Conservation (phyloP, 306 rosid species). For the Oemleria cerasiformis region DNA sequence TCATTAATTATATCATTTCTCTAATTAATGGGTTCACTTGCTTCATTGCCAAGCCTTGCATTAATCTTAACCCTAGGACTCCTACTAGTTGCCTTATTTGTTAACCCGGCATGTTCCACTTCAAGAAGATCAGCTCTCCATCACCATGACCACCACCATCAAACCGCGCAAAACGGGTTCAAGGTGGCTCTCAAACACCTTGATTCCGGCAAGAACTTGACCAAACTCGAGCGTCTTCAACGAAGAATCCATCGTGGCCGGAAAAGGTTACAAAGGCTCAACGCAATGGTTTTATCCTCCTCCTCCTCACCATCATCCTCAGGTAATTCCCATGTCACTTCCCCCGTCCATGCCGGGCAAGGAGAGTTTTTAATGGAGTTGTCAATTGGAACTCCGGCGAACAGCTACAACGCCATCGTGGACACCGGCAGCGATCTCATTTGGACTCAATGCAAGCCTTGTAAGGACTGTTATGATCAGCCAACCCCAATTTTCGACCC, state of each 20-base stretch:
- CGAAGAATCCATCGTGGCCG: conserved; percentile 53
- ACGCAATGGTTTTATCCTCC: conserved; percentile 42
- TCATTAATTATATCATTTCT: not conserved
- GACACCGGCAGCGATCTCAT: conserved; percentile 92
- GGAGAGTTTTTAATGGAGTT: conserved; percentile 75
- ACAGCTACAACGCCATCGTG: conserved; percentile 55
- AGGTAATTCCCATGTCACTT: conserved; percentile 21
- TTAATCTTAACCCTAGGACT: conserved; percentile 5
- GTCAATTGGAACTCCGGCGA: conserved; percentile 69
- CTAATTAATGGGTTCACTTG: not conserved
- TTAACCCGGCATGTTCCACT: conserved; percentile 42
- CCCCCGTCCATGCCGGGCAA: conserved; percentile 53
- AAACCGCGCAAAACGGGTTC: conserved; percentile 30
- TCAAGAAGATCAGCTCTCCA: conserved; percentile 31
- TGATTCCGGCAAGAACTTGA: conserved; percentile 60
- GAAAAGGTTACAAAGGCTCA: conserved; percentile 50
- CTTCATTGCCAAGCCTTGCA: not conserved
- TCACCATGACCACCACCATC: not conserved
- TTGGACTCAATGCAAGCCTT: conserved; percentile 91
- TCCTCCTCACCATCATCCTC: conserved; percentile 16
- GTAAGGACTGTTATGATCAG: conserved; percentile 60
- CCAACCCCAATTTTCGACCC: conserved; percentile 77
- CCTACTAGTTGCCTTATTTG: conserved; percentile 15
- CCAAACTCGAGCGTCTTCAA: conserved; percentile 63
- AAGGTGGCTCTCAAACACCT: conserved; percentile 57